Evolutionary conservation across 2,329 filamentous ascomycete species (phyloP).

Genomic region (Ophiosphaerella korrae): DNA sequence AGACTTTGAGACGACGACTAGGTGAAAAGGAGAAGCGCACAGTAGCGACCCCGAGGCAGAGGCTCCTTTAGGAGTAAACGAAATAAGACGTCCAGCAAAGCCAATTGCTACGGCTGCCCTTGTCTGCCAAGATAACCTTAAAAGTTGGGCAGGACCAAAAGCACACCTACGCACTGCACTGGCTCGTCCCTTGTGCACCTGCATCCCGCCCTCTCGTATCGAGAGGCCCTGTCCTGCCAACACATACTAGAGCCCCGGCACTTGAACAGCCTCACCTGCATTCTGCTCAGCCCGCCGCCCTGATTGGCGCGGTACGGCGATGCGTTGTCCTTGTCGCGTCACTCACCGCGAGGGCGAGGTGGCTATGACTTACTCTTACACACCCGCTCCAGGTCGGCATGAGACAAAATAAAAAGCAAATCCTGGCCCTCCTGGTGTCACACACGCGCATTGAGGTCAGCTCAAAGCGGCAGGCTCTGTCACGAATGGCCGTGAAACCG

Average conservation of each 20-base stretch:
- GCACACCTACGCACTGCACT: not conserved
- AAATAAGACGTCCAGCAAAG: conserved; percentile 21
- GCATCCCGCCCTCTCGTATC: conserved; percentile 9
- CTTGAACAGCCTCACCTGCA: conserved; percentile 16
- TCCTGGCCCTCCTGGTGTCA: too few species aligned
- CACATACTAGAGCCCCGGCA: conserved; percentile 3
- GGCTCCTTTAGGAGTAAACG: conserved; percentile 21
- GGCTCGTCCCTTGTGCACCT: conserved; percentile 1
- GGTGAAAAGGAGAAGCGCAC: conserved; percentile 24
- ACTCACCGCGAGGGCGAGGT: conserved; percentile 22
- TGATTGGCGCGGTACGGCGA: conserved; percentile 11
- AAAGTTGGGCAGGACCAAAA: not conserved
- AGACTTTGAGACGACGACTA: conserved; percentile 4
- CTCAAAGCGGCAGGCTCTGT: too few species aligned
- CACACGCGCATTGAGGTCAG: too few species aligned
- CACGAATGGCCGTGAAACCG: not conserved
- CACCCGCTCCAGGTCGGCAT: too few species aligned
- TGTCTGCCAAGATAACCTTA: conserved; percentile 16
- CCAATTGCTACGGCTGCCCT: conserved; percentile 8
- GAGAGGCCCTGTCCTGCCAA: conserved; percentile 2
- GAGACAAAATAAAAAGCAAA: not conserved
- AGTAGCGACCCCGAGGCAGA: conserved; percentile 17
- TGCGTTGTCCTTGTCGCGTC: conserved; percentile 33
- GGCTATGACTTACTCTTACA: too few species aligned
- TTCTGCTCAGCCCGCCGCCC: not conserved